phyloP scores from a whole-genome alignment of 345 rosid genomes.

The Schrenkiella parvula region DNA sequence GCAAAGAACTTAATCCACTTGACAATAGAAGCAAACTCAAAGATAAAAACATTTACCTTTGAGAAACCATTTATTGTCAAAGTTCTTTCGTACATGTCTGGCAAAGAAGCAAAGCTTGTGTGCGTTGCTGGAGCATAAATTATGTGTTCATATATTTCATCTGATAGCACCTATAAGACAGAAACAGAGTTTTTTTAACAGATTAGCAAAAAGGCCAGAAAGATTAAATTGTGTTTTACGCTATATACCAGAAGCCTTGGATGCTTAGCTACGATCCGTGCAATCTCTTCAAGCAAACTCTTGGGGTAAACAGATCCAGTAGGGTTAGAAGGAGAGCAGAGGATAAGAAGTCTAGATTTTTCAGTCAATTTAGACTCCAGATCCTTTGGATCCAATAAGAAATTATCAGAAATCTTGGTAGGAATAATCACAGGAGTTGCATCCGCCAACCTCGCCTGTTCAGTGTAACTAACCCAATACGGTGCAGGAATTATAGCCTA shows the following conservation, averaged over 20 bases:
- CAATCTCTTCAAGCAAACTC: slow-evolving; percentile 85
- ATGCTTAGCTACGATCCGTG: slow-evolving; percentile 77
- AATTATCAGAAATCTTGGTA: slow-evolving; percentile 72
- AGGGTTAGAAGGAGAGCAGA: slow-evolving; percentile 97
- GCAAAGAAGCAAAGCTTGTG: slow-evolving; percentile 92
- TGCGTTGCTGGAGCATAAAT: slow-evolving; percentile 90
- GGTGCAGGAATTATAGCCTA: slow-evolving; percentile 99
- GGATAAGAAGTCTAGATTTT: slow-evolving; percentile 82
- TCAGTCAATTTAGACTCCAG: slow-evolving; percentile 70
- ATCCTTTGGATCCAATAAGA: slow-evolving; percentile 78
- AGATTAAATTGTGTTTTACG: not conserved
- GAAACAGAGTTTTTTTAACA: not conserved
- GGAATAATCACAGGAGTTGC: slow-evolving; percentile 93
- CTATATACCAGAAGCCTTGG: slow-evolving; percentile 85
- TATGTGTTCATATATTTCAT: slow-evolving; percentile 97
- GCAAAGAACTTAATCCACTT: not conserved
- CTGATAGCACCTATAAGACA: slow-evolving; percentile 66
- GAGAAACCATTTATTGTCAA: slow-evolving; percentile 94
- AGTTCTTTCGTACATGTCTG: slow-evolving; percentile 93
- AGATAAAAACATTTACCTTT: slow-evolving; percentile 51
- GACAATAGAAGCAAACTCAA: not conserved
- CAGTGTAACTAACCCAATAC: slow-evolving; percentile 96
- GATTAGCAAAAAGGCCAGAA: not conserved
- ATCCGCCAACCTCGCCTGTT: slow-evolving; percentile 90
- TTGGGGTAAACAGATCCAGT: slow-evolving; percentile 98